phyloP scores from a whole-genome alignment of 2,329 filamentous ascomycete genomes.

The Fusarium temperatum region DNA sequence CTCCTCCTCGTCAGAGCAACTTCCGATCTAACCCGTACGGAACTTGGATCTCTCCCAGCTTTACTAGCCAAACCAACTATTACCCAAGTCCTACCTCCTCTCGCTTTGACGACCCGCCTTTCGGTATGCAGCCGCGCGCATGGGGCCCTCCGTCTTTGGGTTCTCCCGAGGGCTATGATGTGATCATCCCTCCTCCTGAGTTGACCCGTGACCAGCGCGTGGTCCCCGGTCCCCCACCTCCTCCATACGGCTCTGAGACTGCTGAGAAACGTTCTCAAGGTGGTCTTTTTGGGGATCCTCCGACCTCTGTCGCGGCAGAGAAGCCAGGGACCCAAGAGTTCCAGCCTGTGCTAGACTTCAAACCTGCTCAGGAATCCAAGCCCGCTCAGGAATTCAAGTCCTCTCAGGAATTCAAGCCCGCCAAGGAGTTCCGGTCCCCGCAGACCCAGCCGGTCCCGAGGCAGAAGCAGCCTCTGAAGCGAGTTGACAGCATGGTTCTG shows the following conservation, averaged over 20 bases:
- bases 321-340: background rate
- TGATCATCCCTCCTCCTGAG: background rate
- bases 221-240: fast-evolving
- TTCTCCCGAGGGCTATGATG: background rate
- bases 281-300: background rate
- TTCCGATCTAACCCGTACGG: background rate
- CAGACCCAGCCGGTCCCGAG: background rate
- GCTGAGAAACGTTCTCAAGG: background rate
- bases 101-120: background rate
- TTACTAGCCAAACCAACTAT: background rate
- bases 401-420: background rate
- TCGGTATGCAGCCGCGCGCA: background rate
- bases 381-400: background rate
- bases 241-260: background rate
- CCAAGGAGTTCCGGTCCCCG: background rate
- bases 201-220: background rate
- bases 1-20: background rate
- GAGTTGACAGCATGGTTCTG: constrained; percentile 11
- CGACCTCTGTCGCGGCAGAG: background rate
- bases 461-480: background rate
- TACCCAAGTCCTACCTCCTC: background rate
- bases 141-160: background rate
- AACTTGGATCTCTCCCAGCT: background rate
- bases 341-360: background rate
- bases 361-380: background rate